These are phyloP conservation scores for Pulveroboletus sp. DNA, from an alignment of 1,284 basidiomycete species.

Conservation along the genomic window DNA sequence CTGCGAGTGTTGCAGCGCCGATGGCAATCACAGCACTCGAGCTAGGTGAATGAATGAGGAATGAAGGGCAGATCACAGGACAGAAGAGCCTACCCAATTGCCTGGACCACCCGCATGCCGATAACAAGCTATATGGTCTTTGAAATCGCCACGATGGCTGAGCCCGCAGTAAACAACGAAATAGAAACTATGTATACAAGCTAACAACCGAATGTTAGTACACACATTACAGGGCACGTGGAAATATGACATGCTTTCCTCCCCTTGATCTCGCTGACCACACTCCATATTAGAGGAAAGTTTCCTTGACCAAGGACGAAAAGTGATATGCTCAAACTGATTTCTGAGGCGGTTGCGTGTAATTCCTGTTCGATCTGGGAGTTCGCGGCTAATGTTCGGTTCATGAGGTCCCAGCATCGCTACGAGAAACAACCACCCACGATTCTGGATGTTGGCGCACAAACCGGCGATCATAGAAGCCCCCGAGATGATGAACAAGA, in stretches of 20 bases:
- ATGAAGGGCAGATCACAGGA: background rate
- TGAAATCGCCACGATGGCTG: conserved; percentile 64
- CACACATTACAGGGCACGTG: background rate
- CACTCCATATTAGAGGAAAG: conserved; percentile 69
- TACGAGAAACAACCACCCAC: conserved; percentile 40
- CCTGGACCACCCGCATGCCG: conserved; percentile 71
- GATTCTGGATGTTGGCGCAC: conserved; percentile 68
- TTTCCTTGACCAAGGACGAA: conserved; percentile 79
- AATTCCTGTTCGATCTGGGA: conserved; percentile 68
- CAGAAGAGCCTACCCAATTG: conserved; percentile 48
- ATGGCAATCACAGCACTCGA: conserved; percentile 76
- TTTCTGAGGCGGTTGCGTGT: conserved; percentile 64
- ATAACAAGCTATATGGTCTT: conserved; percentile 69
- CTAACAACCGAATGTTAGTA: conserved; percentile 36
- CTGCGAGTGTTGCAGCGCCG: conserved; percentile 81
- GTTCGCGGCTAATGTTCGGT: conserved; percentile 54
- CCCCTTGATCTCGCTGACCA: conserved; percentile 78
- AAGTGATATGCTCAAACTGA: conserved; percentile 74
- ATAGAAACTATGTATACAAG: conserved; percentile 68
- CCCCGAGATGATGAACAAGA: conserved; percentile 57
- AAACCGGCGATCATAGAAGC: conserved; percentile 75
- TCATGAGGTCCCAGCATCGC: conserved; percentile 12
- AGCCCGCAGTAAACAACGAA: conserved; percentile 61
- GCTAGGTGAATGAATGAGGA: conserved; percentile 38
- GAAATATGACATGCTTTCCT: conserved; percentile 54